Conservation (phyloP, 306 rosid genomes). For the Malus sieversii region DNA sequence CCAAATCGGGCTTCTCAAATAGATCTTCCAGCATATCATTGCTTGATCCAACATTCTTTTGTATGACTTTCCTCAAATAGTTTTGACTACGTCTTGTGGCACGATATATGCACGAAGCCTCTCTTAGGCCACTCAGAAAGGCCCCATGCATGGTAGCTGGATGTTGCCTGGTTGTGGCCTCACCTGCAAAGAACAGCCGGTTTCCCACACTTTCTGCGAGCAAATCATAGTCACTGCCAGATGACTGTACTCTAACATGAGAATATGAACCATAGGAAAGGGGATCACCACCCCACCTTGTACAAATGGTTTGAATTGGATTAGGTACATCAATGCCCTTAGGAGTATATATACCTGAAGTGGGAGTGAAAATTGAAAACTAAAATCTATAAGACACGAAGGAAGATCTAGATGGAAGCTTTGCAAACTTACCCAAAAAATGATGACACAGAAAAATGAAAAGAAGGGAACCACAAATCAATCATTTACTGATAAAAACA, state of each 20-base stretch:
- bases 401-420: constrained; percentile 9
- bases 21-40: constrained; percentile 44
- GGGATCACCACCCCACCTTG: constrained; percentile 93
- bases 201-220: constrained; percentile 81
- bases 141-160: constrained; percentile 99
- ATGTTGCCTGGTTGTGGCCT: constrained; percentile 86
- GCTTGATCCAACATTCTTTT: constrained; percentile 42
- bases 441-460: neutral
- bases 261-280: constrained; percentile 89
- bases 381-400: neutral
- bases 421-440: neutral
- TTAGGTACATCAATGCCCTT: constrained; percentile 71
- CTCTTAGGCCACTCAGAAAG: constrained; percentile 85
- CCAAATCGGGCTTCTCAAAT: constrained; percentile 65
- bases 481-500: neutral
- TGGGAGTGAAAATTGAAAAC: neutral
- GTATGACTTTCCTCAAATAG: constrained; percentile 29
- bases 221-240: constrained; percentile 77
- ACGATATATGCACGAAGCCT: constrained; percentile 64
- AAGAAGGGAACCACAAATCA: neutral
- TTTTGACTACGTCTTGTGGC: constrained; percentile 34
- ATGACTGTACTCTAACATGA: constrained; percentile 73
- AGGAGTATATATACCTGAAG: constrained; percentile 64
- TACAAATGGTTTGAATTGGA: constrained; percentile 78
- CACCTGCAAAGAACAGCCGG: constrained; percentile 86